Evolutionary conservation across 2,329 filamentous ascomycete species (phyloP), one percentile per base, ranked within the genome.

Genomic region (Hirsutella thompsonii): DNA sequence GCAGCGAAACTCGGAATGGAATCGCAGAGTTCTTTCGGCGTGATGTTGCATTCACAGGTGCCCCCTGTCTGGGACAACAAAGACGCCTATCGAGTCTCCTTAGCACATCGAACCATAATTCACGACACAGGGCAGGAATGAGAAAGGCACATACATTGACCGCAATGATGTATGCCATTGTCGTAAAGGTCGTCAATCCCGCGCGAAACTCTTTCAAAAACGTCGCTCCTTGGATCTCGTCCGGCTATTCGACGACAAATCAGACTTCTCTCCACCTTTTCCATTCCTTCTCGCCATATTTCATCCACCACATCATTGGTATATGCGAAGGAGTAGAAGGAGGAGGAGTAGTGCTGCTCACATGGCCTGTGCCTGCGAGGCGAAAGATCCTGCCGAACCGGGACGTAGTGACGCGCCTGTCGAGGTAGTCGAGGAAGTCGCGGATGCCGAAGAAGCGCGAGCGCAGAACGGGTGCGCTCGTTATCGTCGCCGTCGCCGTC

Each of bases 111-210:
- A 32, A 32, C 29, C 29, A n/a, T n/a, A n/a, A n/a, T n/a, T n/a
- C n/a, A n/a, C n/a, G n/a, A n/a, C n/a, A n/a, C n/a, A n/a, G n/a
- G n/a, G n/a, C n/a, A n/a, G n/a, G n/a, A n/a, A n/a, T n/a, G n/a
- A n/a, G n/a, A 16, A 16, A 14, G 11, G 18, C 2, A 4, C 68
- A 52, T 47, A 76, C 75, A 51, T 81, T 80, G 47, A 81, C 79
- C 8, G 81, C 81, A 54, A 92, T 88, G 51, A 92, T 90, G 60
- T 89, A 90, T 13, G 83, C 81, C 84, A 88, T 87, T 3, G 81
- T 83, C 41, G 81, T 79, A 55, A 84, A 84, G 2, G 85, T 92
- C 2, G 86, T 87, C 41, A 90, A 58, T 2, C 85, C 86, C 23
- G 85, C 86, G 21, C 85, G 79, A 43, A 92, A 64, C 59, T 92